Evolutionary conservation across 2,329 filamentous ascomycete genomes (phyloP), one percentile per base, ranked within the genome.

Genomic region (Phialophora tarda): DNA sequence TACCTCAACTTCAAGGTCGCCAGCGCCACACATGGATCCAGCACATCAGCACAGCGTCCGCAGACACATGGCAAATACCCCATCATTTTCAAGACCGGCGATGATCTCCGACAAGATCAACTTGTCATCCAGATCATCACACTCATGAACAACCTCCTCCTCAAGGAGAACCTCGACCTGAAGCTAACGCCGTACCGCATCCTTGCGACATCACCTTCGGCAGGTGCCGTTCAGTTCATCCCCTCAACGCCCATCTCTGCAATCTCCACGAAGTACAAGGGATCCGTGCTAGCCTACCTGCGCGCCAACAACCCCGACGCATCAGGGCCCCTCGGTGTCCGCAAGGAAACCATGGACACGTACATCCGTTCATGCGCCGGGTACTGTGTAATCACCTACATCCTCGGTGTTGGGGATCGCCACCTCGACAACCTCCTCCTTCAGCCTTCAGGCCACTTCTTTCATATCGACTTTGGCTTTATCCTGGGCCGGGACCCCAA

Each of bases 361-460:
- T 99, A 97, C 76, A 89, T 98, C 75, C 94, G 93, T 76, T 97
- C 93, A 0, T 97, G 95, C 75, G 95, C 95, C 0, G 95, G 95
- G 38, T 99, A 99, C 80, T 98, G 95, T 77, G 95, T 99, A 14
- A 97, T 99, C 72, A 99, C 96, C 0, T 99, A 99, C 77, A 91
- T 99, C 17, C 86, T 99, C 12, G 96, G 95, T 34, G 95, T 99
- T 2, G 95, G 95, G 23, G 95, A 99, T 77, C 89, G 95, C 1
- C 95, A 99, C 79, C 85, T 98, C 2, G 95, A 99, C 77, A 99
- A 99, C 74, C 86, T 99, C 0, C 88, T 99, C 28, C 87, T 99
- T 4, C 88, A 93, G 0, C 93, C 95, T 0, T 90, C 93, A 72
- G 95, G 88, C 4, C 92, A 96, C 78, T 99, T 99, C 82, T 97